Base-by-base conservation (phyloP, 805 yeast species). In the Maudiozyma bulderi region DNA sequence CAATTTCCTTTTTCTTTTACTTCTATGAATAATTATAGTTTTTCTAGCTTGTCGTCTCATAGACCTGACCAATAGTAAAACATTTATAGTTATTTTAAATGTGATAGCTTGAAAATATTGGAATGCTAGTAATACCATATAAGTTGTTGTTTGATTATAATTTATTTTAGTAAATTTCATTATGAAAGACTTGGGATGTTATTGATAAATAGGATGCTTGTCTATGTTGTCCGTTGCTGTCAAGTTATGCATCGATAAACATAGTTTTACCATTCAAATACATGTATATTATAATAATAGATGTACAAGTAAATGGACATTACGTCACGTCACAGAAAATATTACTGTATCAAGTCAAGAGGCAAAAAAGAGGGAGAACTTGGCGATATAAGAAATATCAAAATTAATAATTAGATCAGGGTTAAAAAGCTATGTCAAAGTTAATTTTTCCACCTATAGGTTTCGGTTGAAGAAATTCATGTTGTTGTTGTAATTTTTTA, bases 381-480 rank as follows among this genome's bases (percentile, higher is more conserved):
- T 4, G 8, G 38, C 38, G 8, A 7, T 13, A 35, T 14, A 35
- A 35, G 38, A 35, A 13, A n/a, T 6, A 35, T 35, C 8, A 35
- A 35, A n/a, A 39, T 40, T n/a, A 40, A 40, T 29, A 29, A 40
- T 29, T 29, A 31, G 48, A 64, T 75, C 84, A 80, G 84, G 76
- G 84, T 80, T 80, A 80, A 80, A 80, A 80, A 80, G 84, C 84
- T 75, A 80, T 75, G 82, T 62, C 68, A 64, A 63, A 57, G 54
- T 39, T 57, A 54, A 70, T 69, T 65, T 68, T 64, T 75, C 73
- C 74, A 76, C 83, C 71, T 75, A 77, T 75, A 65, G 61, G 62
- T 57, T 76, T 79, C 82, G 79, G 84, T 76, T 79, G 84, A 80
- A 80, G 84, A 80, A 80, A 80, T 80, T 79, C 84, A 69, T 50